Evolutionary conservation across 257 asterid genomes (phyloP), one percentile per base, ranked within the genome.

Genomic region (Gardenia jasminoides): DNA sequence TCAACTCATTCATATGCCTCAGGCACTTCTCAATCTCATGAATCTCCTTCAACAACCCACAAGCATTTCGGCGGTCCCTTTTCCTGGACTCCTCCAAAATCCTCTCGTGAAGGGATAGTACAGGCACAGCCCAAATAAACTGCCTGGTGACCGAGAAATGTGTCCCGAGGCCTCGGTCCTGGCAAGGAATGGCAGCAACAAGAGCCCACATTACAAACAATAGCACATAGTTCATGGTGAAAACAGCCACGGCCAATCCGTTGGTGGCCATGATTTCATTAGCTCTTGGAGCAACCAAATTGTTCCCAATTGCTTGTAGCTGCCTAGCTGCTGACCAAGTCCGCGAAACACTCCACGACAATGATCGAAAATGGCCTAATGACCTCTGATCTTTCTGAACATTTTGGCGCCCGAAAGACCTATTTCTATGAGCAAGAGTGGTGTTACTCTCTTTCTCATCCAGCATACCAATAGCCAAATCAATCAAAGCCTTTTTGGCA

Each of bases 171-270:
- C 99, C 98, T 0, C 99, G 94, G 64, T 96, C 99, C 72, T 96
- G 99, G 74, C 99, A 96, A 0, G 99, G 99, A 56, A 96, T 93
- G 1, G 98, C 98, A 1, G 99, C 99, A 43, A 96, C 99, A 4
- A 96, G 93, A 20, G 94, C 91, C 97, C 98, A 96, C 97, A 89
- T 92, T 33, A 90, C 92, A 41, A 96, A 91, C 16, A 93, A 70
- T 26, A 93, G 84, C 79, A 92, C 96, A 67, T 91, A 88, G 80
- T 85, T 96, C 99, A 96, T 96, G 0, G 97, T 89, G 81, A 81
- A 96, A 80, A 92, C 91, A 50, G 91, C 94, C 19, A 88, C 85
- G 1, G 78, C 91, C 20, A 96, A 87, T 16, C 97, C 97, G 75
- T 85, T 84, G 0, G 96, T 92, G 62, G 96, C 89, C 11, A 68